phyloP scores from a whole-genome alignment of 441 rosid species.

The Cnidoscolus chayamansa region DNA sequence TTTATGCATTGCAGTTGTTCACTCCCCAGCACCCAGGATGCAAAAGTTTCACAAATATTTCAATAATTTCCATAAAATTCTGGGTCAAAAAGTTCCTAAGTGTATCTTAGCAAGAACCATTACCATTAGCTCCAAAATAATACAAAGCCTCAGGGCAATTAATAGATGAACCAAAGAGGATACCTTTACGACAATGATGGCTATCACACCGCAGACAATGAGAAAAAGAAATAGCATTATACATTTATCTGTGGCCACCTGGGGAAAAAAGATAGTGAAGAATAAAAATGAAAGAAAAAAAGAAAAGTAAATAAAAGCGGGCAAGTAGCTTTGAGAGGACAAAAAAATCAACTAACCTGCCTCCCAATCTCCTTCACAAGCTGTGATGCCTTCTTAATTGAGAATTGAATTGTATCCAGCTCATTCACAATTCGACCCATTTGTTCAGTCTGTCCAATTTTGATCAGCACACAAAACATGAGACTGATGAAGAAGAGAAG shows the following conservation, averaged over 20 bases:
- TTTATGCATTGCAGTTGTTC: background rate
- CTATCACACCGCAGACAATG: constrained; percentile 86
- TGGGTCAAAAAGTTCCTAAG: background rate
- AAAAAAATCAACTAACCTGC: constrained; percentile 55
- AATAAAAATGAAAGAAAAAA: background rate
- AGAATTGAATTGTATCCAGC: constrained; percentile 94
- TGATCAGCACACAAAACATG: constrained; percentile 11
- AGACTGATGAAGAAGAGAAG: background rate
- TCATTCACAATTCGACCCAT: constrained; percentile 97
- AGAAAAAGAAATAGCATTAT: constrained; percentile 93
- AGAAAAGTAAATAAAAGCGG: background rate
- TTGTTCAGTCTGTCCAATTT: constrained; percentile 80
- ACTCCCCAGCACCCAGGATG: background rate
- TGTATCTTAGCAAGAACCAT: background rate
- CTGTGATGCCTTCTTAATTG: constrained; percentile 95
- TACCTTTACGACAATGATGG: constrained; percentile 97
- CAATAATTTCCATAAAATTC: background rate
- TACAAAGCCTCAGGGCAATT: background rate
- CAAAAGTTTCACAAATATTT: background rate
- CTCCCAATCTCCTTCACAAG: constrained; percentile 97
- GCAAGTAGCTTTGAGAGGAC: constrained; percentile 2
- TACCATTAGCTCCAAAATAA: background rate
- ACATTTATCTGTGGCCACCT: constrained; percentile 99
- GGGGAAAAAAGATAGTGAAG: constrained; percentile 12
- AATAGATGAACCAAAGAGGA: constrained; percentile 11